Percentiles rank a stretch among this genome's conserved stretches.
These are phyloP conservation scores for Rhodomyrtus psidioides DNA, from an alignment of 441 rosid genomes.

Conservation along the genomic window DNA sequence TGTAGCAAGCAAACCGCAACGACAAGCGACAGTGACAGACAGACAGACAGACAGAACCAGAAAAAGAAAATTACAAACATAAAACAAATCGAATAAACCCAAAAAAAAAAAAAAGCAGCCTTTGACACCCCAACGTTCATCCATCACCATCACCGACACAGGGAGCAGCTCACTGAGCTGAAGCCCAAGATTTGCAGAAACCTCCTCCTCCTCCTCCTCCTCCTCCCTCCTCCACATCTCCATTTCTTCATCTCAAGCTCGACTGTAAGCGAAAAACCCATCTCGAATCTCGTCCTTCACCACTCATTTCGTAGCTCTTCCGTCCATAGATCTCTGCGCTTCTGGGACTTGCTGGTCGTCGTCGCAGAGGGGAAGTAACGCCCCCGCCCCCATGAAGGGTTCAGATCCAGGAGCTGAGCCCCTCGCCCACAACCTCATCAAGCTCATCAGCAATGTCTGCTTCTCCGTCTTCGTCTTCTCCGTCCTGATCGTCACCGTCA, in stretches of 20 bases:
- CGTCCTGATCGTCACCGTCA: constrained; percentile 71
- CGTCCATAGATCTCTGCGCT: background rate
- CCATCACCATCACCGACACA: background rate
- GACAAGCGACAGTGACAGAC: background rate
- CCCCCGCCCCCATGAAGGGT: constrained; percentile 51
- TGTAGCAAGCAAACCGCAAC: background rate
- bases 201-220: background rate
- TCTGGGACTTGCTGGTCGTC: background rate
- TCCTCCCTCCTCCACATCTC: background rate
- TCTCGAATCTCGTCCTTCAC: background rate
- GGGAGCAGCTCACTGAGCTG: background rate
- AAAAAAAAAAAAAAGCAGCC: background rate
- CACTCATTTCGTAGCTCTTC: background rate
- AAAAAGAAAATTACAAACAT: background rate
- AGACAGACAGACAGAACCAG: background rate
- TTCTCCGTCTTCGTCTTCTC: constrained; percentile 88
- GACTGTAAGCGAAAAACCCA: background rate
- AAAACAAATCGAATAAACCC: background rate
- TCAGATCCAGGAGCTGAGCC: constrained; percentile 57
- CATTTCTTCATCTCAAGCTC: background rate
- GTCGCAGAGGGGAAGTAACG: background rate
- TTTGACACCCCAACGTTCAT: background rate
- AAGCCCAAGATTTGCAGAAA: background rate
- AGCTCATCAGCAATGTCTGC: constrained; percentile 78
- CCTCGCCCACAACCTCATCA: constrained; percentile 73